These are phyloP conservation scores for Kazachstania sp. DNA, from an alignment of 1,139 yeast species.

Conservation along the genomic window DNA sequence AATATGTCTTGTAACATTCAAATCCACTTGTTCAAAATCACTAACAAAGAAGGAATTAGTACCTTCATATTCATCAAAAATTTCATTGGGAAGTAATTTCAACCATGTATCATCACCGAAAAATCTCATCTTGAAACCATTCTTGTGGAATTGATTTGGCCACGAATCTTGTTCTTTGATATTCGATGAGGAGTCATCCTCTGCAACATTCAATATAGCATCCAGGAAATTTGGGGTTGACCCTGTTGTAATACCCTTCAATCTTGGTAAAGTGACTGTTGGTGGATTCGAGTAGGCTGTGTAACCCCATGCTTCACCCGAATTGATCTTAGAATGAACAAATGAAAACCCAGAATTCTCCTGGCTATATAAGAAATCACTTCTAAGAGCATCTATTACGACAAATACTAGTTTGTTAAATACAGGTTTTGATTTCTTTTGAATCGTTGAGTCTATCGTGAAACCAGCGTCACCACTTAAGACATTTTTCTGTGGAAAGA, in stretches of 20 bases:
- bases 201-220: conserved; percentile 89
- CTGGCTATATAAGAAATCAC: conserved; percentile 73
- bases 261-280: conserved; percentile 70
- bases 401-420: conserved; percentile 67
- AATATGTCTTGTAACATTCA: conserved; percentile 84
- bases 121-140: conserved; percentile 52
- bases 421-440: conserved; percentile 34
- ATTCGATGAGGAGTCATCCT: conserved; percentile 75
- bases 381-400: conserved; percentile 88
- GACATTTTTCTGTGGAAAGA: conserved; percentile 79
- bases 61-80: conserved; percentile 66
- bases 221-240: conserved; percentile 73
- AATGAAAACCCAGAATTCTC: conserved; percentile 49
- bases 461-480: conserved; percentile 43
- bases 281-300: conserved; percentile 89
- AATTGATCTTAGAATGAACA: conserved; percentile 56
- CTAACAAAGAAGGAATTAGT: conserved; percentile 91
- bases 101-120: conserved; percentile 98
- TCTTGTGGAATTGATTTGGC: conserved; percentile 54
- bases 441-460: conserved; percentile 14
- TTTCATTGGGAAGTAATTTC: conserved; percentile 59
- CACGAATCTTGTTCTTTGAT: conserved; percentile 76
- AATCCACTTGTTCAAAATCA: conserved; percentile 89
- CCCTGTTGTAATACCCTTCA: conserved; percentile 75
- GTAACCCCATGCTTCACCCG: conserved; percentile 71